phyloP scores from a whole-genome alignment of 768 basidiomycete species.

The Trametes punicea region DNA sequence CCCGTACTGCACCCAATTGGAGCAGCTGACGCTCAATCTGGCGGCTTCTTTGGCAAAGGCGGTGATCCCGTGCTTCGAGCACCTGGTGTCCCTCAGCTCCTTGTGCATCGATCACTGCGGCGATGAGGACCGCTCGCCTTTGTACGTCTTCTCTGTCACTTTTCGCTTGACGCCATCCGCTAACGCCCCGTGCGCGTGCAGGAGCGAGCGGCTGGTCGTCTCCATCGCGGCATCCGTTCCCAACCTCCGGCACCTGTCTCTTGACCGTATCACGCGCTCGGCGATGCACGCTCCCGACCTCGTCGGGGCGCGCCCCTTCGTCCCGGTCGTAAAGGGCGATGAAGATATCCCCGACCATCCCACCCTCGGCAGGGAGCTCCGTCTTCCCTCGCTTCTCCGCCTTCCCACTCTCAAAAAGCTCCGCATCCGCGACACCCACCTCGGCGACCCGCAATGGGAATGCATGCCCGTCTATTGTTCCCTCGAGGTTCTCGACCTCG shows the following conservation, averaged over 20 bases:
- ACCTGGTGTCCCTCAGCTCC: slow-evolving; percentile 40
- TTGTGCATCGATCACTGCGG: slow-evolving; percentile 48
- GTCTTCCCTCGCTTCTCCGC: slow-evolving; percentile 62
- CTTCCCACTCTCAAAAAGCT: slow-evolving; percentile 60
- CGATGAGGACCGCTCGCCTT: slow-evolving; percentile 33
- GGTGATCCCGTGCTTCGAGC: slow-evolving; percentile 47
- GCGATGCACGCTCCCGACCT: slow-evolving; percentile 61
- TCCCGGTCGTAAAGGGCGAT: slow-evolving; percentile 63
- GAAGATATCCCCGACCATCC: slow-evolving; percentile 52
- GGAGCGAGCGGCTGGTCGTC: slow-evolving; percentile 69
- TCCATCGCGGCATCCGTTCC: slow-evolving; percentile 61
- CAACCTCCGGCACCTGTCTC: slow-evolving; percentile 50
- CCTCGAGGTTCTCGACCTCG: slow-evolving; percentile 54
- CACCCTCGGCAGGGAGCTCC: slow-evolving; percentile 51
- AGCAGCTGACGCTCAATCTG: slow-evolving; percentile 45
- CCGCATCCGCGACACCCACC: slow-evolving; percentile 65
- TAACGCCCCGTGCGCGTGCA: slow-evolving; percentile 25
- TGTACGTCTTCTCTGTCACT: slow-evolving; percentile 32
- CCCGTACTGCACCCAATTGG: slow-evolving; percentile 44
- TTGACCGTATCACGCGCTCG: slow-evolving; percentile 66
- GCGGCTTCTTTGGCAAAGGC: slow-evolving; percentile 47
- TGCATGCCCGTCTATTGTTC: slow-evolving; percentile 47
- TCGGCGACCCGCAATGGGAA: slow-evolving; percentile 61
- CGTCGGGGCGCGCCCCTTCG: slow-evolving; percentile 47
- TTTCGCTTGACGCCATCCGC: slow-evolving; percentile 15